Conservation (phyloP, 2,329 filamentous ascomycete genomes). For the Delphinella strobiligena region DNA sequence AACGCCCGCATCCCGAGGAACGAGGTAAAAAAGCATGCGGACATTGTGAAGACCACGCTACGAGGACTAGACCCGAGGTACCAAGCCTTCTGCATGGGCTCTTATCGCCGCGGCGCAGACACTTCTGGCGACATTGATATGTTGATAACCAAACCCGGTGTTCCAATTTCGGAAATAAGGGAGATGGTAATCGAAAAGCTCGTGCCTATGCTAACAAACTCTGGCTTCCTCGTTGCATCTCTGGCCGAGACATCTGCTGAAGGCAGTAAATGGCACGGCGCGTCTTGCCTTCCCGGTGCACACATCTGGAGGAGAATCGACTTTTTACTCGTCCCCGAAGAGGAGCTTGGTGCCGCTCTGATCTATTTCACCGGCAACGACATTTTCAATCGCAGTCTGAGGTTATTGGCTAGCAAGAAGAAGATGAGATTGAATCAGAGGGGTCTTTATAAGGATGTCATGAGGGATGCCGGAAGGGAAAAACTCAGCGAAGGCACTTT, state of each 20-base stretch:
- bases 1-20: constrained; percentile 62
- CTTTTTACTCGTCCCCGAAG: constrained; percentile 67
- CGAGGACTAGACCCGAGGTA: constrained; percentile 49
- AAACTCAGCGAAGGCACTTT: constrained; percentile 57
- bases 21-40: constrained; percentile 61
- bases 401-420: constrained; percentile 67
- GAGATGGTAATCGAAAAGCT: constrained; percentile 51
- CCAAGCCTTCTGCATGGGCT: constrained; percentile 66
- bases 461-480: constrained; percentile 44
- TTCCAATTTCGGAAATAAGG: constrained; percentile 45
- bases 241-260: constrained; percentile 46
- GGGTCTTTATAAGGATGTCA: constrained; percentile 62
- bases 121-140: constrained; percentile 75
- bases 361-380: constrained; percentile 97
- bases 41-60: constrained; percentile 49
- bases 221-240: constrained; percentile 56
- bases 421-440: constrained; percentile 76
- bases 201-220: constrained; percentile 46
- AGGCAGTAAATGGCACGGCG: constrained; percentile 81
- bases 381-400: constrained; percentile 80
- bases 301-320: constrained; percentile 70
- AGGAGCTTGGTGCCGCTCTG: constrained; percentile 70
- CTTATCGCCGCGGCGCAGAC: constrained; percentile 67
- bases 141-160: constrained; percentile 60
- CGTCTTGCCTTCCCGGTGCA: constrained; percentile 54